Base-by-base conservation (phyloP, 2,329 filamentous ascomycete genomes). In the Monosporascus sp. region DNA sequence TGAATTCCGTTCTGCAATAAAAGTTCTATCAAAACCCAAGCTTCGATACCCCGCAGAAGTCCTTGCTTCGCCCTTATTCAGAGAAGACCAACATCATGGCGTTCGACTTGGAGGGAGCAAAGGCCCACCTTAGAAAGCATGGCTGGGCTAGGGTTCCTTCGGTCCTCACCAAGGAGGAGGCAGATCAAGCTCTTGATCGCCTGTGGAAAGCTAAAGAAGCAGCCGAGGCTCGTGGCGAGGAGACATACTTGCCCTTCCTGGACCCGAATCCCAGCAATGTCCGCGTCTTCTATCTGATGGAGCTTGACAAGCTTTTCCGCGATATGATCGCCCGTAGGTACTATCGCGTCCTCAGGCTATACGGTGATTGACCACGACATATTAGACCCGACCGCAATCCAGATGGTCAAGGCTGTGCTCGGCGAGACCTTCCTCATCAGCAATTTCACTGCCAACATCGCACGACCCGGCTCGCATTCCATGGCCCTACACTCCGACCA, bases 391-490 rank as follows among this genome's bases (percentile, higher is more conserved):
- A 55, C 45, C 1, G 57, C 57, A 2, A 38, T 58, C 15, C 51
- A 59, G 18, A 55, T 56, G 52, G 50, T 50, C 1, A 46, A 48
- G 27, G 6, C 50, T 15, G 39, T 55, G 5, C n/a, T 55, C 3
- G 53, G 53, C 14, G 46, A 49, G 11, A 25, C 2, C 15, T 65
- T 68, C 58, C 55, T 69, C 9, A 65, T 70, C 51, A 64, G 58
- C 20, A 70, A 70, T 54, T 70, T 71, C 56, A 69, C 67, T 4
- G 65, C 65, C 44, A 70, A 70, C 52, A 69, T 70, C 46, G 67
- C 67, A 8, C 61, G 67, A 1, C 68, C 68, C 0, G 68, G 68
- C 1, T 59, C 62, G 17, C 45, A 58, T 52, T 61, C 56, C 11
- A 67, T 68, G 68, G 63, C 60, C 1, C 56, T 70, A 25, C 68